A percentile compares a stretch with the other conserved stretches of the same genome.
phyloP scores from a whole-genome alignment of 306 rosid species.

The Lathyrus tuberosus region DNA sequence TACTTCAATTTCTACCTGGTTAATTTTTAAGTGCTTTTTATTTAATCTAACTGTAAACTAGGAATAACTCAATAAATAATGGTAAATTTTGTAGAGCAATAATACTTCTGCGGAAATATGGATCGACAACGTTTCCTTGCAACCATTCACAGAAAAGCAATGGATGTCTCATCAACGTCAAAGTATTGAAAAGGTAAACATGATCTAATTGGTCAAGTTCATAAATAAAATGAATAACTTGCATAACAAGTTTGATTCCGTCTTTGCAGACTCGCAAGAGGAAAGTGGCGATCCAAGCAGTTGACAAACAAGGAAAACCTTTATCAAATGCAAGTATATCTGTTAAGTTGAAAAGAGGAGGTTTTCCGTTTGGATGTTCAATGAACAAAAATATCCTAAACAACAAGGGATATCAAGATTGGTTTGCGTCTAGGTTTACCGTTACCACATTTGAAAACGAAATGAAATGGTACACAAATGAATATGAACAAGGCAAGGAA shows the following conservation, averaged over 20 bases:
- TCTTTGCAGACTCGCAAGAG: conserved; percentile 56
- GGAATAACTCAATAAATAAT: background rate
- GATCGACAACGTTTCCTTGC: conserved; percentile 70
- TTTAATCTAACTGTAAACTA: background rate
- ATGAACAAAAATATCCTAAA: conserved; percentile 58
- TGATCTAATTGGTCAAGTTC: background rate
- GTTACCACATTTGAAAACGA: conserved; percentile 65
- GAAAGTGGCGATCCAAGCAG: conserved; percentile 48
- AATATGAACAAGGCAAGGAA: conserved; percentile 42
- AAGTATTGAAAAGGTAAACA: conserved; percentile 55
- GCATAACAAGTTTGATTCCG: background rate
- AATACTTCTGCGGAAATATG: conserved; percentile 55
- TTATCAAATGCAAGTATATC: conserved; percentile 52
- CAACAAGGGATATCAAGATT: conserved; percentile 54
- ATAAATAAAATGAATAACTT: background rate
- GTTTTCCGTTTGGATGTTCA: conserved; percentile 64
- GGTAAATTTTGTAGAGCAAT: conserved; percentile 49
- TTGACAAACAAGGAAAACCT: conserved; percentile 53
- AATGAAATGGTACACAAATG: conserved; percentile 80
- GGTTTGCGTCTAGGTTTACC: conserved; percentile 64
- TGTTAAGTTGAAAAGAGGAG: conserved; percentile 23
- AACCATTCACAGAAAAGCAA: conserved; percentile 63
- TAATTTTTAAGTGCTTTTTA: background rate
- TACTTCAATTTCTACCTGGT: conserved; percentile 3
- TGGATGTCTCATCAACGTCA: conserved; percentile 66